These are phyloP conservation scores for Chrysoporthe austroafricana DNA, from an alignment of 2,329 filamentous ascomycete genomes.

Conservation along the genomic window DNA sequence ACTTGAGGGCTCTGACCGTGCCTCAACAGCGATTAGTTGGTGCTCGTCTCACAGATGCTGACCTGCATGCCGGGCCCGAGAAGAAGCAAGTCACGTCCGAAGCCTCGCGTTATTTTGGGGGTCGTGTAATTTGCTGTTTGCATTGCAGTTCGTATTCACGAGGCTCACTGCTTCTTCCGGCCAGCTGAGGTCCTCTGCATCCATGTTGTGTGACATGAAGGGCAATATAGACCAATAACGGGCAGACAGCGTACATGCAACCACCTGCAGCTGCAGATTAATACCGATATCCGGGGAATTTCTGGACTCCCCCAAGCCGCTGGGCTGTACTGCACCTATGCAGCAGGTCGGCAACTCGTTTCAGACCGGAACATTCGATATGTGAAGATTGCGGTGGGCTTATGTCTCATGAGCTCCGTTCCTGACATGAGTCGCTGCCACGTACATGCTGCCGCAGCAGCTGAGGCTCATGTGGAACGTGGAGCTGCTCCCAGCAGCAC, in stretches of 20 bases:
- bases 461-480: background rate
- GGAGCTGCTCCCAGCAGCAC: background rate
- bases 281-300: background rate
- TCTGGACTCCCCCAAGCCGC: background rate
- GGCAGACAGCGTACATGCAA: background rate
- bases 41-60: background rate
- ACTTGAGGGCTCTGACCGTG: no score
- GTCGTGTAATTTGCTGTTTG: background rate
- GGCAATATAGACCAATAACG: background rate
- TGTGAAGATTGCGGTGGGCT: background rate
- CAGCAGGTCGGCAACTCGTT: background rate
- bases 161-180: constrained; percentile 8
- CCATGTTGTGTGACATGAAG: background rate
- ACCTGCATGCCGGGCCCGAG: background rate
- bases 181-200: constrained; percentile 13
- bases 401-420: background rate
- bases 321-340: background rate
- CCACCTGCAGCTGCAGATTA: background rate
- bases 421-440: background rate
- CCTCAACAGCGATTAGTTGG: background rate
- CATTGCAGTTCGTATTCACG: background rate
- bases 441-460: background rate
- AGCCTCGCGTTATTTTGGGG: background rate
- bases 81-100: background rate
- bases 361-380: constrained; percentile 1